Base-by-base conservation (phyloP, 2,329 filamentous ascomycete genomes). In the Fusarium liriodendri region DNA sequence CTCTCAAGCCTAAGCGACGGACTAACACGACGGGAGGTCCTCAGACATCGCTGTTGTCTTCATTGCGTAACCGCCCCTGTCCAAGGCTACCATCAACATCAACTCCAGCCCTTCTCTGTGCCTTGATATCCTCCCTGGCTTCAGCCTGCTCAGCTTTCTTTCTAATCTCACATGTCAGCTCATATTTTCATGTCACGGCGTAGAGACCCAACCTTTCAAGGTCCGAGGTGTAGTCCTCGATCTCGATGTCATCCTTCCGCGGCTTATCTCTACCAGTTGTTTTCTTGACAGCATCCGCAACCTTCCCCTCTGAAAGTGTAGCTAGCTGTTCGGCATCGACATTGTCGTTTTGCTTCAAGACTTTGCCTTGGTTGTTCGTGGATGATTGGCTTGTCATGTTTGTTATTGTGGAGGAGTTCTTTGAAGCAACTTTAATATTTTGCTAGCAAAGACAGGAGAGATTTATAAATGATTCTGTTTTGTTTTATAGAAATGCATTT, bases 81-180 rank as follows among this genome's bases (percentile, higher is more conserved):
- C 69, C 70, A 50, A 73, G 64, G 27, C 62, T 64, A 40, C 74
- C 74, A 62, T 76, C 72, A 4, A 76, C 62, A 55, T 76, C 67
- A 10, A 71, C 67, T 18, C 74, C 74, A 2, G 72, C 74, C 37
- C 66, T 50, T 38, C 74, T 70, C 58, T 75, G 59, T 7, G 70
- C 50, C 32, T 75, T 76, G 35, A 76, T 67, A 3, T 73, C 57
- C 35, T 71, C 69, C 54, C 74, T 64, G 18, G 74, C 74, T 22
- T 70, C 65, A 16, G 74, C 62, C 40, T 76, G 74, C 52, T 76
- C 74, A 5, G 64, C 62, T 47, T 75, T 76, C 57, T 76, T 76
- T 55, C 74, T 76, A n/a, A 10, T 25, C 1, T 2, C 18, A 18
- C 22, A 6, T 16, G 20, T 74, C 40, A 76, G 64, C 16, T 58